Evolutionary conservation across 768 basidiomycete genomes (phyloP), one percentile per base, ranked within the genome.

Genomic region (Termitomyces sp.): DNA sequence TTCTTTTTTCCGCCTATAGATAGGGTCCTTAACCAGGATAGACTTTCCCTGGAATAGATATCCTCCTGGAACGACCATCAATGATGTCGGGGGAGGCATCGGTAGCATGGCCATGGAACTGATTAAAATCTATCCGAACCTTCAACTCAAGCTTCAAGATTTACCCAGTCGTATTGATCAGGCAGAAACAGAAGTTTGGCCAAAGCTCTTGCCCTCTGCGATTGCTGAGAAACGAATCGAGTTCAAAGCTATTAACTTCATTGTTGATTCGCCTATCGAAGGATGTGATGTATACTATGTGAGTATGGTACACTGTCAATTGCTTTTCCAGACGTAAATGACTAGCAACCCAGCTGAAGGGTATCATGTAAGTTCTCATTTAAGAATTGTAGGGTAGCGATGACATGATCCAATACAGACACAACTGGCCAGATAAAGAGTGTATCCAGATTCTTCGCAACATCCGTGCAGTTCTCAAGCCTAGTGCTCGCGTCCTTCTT

Each of bases 201-300:
- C 65, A 0, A 53, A 55, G 3, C 61, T 71, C 23, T 68, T 59
- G 48, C 76, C 76, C 4, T 65, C 71, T 35, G 76, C 72, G 2
- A 65, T 78, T 14, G 55, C 61, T n/a, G 63, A 74, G 40, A 54
- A 72, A 14, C 63, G 71, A 4, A 66, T 79, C 31, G 60, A 72
- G 31, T 77, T 80, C 59, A 65, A 67, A 23, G 54, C 72, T 0
- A 64, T 79, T 12, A 71, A 80, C 47, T 78, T 80, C 58, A 68
- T 79, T 29, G 62, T 53, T 4, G 73, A 75, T 12, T 43, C 68
- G 2, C 77, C 77, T 2, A 69, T 73, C 4, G 48, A 60, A 7
- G 71, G 64, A 4, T 75, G 73, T 47, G 70, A 76, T 51, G 61
- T 76, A 16, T 78, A 79, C 62, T 77, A 75, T 62, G 77, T 78